Conservation (phyloP, 2,329 filamentous ascomycete species). For the Cladosporium sp. region DNA sequence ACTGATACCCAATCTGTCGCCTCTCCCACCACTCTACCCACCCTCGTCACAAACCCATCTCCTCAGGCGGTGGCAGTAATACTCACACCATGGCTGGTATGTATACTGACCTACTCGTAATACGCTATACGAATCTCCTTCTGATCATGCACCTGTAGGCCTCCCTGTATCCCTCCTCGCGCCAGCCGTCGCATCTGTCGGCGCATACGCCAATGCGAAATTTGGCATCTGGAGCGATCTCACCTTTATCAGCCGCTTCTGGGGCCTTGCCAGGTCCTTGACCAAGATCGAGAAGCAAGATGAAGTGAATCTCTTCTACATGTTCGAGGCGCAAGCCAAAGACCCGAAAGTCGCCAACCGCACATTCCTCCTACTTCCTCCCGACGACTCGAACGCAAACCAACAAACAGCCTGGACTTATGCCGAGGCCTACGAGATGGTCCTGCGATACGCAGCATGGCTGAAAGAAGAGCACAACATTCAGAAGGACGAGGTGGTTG, state of each 20-base stretch:
- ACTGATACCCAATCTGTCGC: background rate
- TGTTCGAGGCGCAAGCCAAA: constrained; percentile 67
- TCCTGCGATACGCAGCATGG: constrained; percentile 75
- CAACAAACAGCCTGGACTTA: constrained; percentile 63
- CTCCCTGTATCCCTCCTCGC: constrained; percentile 24
- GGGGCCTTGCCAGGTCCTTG: background rate
- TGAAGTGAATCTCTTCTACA: constrained; percentile 72
- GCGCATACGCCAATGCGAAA: constrained; percentile 79
- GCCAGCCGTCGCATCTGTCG: constrained; percentile 61
- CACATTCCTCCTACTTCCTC: constrained; percentile 37
- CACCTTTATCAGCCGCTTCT: constrained; percentile 7
- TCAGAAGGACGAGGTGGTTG: constrained; percentile 73
- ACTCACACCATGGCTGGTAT: constrained; percentile 12
- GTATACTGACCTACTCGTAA: background rate
- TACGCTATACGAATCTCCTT: background rate
- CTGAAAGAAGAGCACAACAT: constrained; percentile 66
- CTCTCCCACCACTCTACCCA: background rate
- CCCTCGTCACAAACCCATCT: background rate
- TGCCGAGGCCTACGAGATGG: constrained; percentile 70
- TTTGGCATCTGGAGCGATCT: constrained; percentile 70
- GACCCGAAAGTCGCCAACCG: constrained; percentile 48
- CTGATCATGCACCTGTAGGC: constrained; percentile 2
- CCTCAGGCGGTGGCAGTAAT: background rate
- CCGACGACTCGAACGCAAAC: constrained; percentile 27
- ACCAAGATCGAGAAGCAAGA: constrained; percentile 47